Evolutionary conservation across 495 filamentous ascomycete species (phyloP), one percentile per base, ranked within the genome.

Genomic region (Neurospora sp.): DNA sequence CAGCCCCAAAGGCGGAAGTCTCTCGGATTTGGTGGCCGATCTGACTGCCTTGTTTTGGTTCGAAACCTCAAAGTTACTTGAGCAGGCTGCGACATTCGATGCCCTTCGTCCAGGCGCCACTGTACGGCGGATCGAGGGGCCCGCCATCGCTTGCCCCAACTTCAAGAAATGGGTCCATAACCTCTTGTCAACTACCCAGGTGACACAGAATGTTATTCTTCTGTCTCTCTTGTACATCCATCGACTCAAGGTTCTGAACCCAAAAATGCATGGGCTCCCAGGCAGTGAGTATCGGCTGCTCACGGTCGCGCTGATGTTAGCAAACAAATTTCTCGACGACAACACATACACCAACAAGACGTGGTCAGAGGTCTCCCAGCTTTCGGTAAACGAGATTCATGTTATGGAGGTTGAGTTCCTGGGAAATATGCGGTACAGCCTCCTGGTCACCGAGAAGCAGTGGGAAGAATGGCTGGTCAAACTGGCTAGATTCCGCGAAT

Each of bases 261-360:
- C 94, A 0, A 88, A 84, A 0, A 94, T 98, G 7, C 91, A 93
- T 76, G 96, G 96, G 40, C 94, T 94, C 77, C 90, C 91, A 44
- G 96, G 96, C 3, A 99, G 96, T 77, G 96, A 98, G 82, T 98
- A 94, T 78, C 86, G 96, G n/a, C 83, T 99, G 44, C 87, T 99
- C 75, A 98, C 95, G 0, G 94, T 98, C 71, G 96, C 96, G 16
- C 84, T 99, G 80, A 99, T 99, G 96, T 85, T 99, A 59, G 96
- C 94, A 73, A 99, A 98, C 82, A 99, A 99, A 86, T 99, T 97
- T 78, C 84, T 99, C 75, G 96, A 99, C 79, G 96, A 99, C 78
- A 99, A 98, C 81, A 98, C 96, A 2, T 99, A 98, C 82, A 98
- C 96, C 71, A 99, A 99, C 85, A 97, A 98, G 85, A 98, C 96